A percentile compares a stretch with the other conserved stretches of the same genome.
These are phyloP conservation scores for Panaeolus cyanescens DNA, from an alignment of 768 basidiomycete genomes.

Conservation along the genomic window DNA sequence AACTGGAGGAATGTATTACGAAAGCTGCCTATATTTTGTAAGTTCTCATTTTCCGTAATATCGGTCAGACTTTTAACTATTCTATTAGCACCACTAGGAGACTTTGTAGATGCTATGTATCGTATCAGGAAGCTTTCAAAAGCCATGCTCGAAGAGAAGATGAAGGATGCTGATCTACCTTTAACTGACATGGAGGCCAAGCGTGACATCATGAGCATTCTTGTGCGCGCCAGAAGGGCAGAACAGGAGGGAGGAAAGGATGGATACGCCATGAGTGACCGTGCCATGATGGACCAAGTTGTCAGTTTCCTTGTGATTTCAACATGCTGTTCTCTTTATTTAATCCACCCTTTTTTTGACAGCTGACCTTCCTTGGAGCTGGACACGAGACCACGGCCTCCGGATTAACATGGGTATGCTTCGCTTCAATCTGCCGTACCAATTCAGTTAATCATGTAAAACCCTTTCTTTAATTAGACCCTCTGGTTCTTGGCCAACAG, in stretches of 20 bases:
- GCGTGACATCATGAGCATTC: slow-evolving; percentile 54
- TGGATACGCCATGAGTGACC: slow-evolving; percentile 45
- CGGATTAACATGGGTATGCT: slow-evolving; percentile 42
- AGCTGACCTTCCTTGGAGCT: slow-evolving; percentile 46
- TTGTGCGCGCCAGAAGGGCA: slow-evolving; percentile 44
- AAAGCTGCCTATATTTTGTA: slow-evolving; percentile 21
- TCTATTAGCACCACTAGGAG: slow-evolving; percentile 17
- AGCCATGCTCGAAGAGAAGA: slow-evolving; percentile 42
- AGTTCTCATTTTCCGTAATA: not conserved
- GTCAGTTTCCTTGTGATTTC: slow-evolving; percentile 25
- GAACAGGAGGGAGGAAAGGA: slow-evolving; percentile 32
- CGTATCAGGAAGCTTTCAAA: slow-evolving; percentile 41
- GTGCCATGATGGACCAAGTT: slow-evolving; percentile 54
- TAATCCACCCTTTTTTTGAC: not conserved
- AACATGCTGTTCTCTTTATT: not conserved
- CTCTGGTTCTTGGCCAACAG: slow-evolving; percentile 57
- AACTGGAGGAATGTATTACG: slow-evolving; percentile 33
- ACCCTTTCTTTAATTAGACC: slow-evolving; percentile 39
- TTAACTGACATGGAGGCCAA: slow-evolving; percentile 41
- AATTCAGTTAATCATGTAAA: slow-evolving; percentile 38
- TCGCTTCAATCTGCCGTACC: slow-evolving; percentile 45
- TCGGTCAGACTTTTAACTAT: not conserved
- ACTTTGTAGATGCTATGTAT: slow-evolving; percentile 40
- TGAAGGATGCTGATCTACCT: slow-evolving; percentile 32
- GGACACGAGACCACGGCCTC: slow-evolving; percentile 42